Conservation (phyloP, 768 basidiomycete genomes). For the Lactifluus subvellereus region DNA sequence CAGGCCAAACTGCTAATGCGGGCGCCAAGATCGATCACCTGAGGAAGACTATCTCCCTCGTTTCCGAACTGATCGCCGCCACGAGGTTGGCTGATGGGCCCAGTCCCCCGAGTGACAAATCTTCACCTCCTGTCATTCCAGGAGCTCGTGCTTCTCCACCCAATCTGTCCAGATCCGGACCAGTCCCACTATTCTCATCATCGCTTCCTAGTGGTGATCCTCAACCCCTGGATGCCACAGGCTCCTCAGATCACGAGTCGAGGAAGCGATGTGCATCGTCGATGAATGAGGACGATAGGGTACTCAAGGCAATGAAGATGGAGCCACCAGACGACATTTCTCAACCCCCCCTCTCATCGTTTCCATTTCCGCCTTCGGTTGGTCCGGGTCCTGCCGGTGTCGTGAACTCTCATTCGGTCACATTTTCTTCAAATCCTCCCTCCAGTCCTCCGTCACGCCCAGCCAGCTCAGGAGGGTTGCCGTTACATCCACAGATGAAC, state of each 20-base stretch:
- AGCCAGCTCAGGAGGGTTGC: conserved; percentile 30
- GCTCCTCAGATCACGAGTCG: conserved; percentile 35
- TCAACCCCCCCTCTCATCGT: conserved; percentile 24
- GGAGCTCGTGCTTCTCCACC: conserved; percentile 23
- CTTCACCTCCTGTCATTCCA: conserved; percentile 17
- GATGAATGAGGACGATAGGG: conserved; percentile 38
- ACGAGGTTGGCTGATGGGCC: conserved; percentile 35
- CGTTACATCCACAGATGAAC: conserved; percentile 27
- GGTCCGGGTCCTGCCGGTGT: conserved; percentile 19
- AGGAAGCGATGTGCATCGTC: conserved; percentile 50
- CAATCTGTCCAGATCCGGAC: conserved; percentile 10
- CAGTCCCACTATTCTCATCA: conserved; percentile 23
- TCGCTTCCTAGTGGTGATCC: conserved; percentile 23
- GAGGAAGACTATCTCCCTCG: conserved; percentile 47
- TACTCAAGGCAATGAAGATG: conserved; percentile 44
- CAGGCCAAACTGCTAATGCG: conserved; percentile 43
- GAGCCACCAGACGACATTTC: conserved; percentile 42
- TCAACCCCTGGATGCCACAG: conserved; percentile 31
- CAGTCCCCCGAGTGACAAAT: conserved; percentile 28
- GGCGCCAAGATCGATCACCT: conserved; percentile 50
- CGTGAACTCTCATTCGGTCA: conserved; percentile 18
- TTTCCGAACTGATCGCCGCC: conserved; percentile 49
- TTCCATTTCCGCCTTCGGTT: conserved; percentile 25
- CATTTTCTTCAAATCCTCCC: conserved; percentile 24
- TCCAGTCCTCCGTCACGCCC: conserved; percentile 31